Evolutionary conservation across 306 rosid genomes (phyloP).

Genomic region (Trichosanthes cucumerina): DNA sequence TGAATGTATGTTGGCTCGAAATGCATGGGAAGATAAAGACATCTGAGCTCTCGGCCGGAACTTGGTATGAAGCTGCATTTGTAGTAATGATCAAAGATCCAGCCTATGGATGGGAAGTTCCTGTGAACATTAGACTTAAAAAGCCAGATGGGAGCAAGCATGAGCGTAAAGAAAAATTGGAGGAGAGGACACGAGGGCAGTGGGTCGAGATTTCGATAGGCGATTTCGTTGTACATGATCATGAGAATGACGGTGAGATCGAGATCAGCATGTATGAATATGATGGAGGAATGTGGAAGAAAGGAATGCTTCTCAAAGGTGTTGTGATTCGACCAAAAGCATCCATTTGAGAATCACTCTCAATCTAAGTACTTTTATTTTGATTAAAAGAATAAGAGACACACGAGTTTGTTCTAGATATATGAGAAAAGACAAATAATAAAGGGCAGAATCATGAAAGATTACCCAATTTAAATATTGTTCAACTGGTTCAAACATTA

Average conservation of each 20-base stretch:
- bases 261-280: conserved; percentile 44
- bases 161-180: conserved; percentile 26
- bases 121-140: conserved; percentile 42
- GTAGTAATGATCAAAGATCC: conserved; percentile 39
- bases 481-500: no score
- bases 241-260: conserved; percentile 28
- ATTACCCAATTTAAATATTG: no score
- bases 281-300: conserved; percentile 57
- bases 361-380: no score
- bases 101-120: conserved; percentile 52
- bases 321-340: conserved; percentile 38
- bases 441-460: no score
- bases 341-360: neutral
- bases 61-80: conserved; percentile 35
- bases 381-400: no score
- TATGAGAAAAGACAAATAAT: no score
- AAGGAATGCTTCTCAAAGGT: conserved; percentile 55
- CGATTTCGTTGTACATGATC: conserved; percentile 23
- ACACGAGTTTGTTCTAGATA: no score
- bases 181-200: conserved; percentile 13
- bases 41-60: conserved; percentile 52
- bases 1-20: conserved; percentile 63
- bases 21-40: conserved; percentile 49
- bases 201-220: conserved; percentile 60
- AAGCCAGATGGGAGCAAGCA: conserved; percentile 49